Percentiles rank a stretch among this genome's conserved stretches.
These are phyloP conservation scores for Phytophthora capsici DNA, from an alignment of 352 stramenopile species.

Conservation along the genomic window DNA sequence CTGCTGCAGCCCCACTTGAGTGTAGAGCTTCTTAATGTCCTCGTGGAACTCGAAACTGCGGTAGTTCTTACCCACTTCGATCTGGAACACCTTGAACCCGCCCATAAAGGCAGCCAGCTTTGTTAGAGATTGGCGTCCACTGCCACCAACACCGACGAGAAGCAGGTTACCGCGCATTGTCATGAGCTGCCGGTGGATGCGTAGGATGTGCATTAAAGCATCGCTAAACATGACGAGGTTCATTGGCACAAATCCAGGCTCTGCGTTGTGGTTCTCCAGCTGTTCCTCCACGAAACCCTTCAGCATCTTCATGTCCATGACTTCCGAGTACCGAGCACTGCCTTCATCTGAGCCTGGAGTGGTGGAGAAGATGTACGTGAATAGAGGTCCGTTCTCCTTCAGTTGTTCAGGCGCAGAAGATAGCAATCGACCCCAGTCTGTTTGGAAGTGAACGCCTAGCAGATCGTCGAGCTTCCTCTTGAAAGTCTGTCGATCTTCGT, in stretches of 20 bases:
- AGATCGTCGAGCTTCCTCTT: conserved; percentile 87
- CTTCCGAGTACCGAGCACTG: conserved; percentile 72
- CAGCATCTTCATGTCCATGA: conserved; percentile 86
- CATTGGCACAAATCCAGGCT: conserved; percentile 89
- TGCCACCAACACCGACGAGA: conserved; percentile 92
- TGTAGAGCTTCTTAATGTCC: conserved; percentile 92
- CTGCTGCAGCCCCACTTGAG: conserved; percentile 79
- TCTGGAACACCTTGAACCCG: conserved; percentile 91
- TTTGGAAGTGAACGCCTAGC: conserved; percentile 78
- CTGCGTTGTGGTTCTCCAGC: conserved; percentile 92
- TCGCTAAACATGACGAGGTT: conserved; percentile 93
- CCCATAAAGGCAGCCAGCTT: conserved; percentile 90
- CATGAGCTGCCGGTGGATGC: conserved; percentile 91
- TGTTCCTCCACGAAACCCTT: conserved; percentile 92
- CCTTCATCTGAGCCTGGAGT: conserved; percentile 34
- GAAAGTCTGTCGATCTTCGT: conserved; percentile 90
- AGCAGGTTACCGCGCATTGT: conserved; percentile 91
- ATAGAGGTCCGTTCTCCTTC: conserved; percentile 83
- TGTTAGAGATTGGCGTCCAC: conserved; percentile 90
- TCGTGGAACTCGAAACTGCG: conserved; percentile 91
- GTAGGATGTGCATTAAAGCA: conserved; percentile 89
- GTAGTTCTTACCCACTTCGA: conserved; percentile 96
- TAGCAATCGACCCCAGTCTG: conserved; percentile 75
- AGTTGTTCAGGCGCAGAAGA: conserved; percentile 61
- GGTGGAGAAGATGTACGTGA: conserved; percentile 80